Evolutionary conservation across 805 yeast genomes (phyloP).

Genomic region (Pichia cephalocereana): DNA sequence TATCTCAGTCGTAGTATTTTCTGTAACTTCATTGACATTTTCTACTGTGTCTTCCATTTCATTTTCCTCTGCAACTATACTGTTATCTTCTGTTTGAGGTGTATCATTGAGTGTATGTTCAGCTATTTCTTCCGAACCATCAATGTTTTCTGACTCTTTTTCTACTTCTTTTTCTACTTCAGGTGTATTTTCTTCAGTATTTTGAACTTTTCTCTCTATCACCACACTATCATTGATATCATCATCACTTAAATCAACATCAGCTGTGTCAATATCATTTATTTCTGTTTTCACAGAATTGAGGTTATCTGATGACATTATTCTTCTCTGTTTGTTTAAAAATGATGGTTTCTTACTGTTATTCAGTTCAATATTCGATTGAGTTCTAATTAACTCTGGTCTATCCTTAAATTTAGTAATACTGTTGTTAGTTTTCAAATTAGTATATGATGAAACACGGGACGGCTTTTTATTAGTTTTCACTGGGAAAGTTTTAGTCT

Average conservation of each 20-base stretch:
- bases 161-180: no score
- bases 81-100: no score
- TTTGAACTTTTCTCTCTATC: no score
- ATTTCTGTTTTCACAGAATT: no score
- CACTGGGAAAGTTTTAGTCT: constrained; percentile 26
- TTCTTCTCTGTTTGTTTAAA: not conserved
- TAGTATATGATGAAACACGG: constrained; percentile 27
- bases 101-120: no score
- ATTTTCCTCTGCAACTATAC: no score
- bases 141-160: no score
- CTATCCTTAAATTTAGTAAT: constrained; percentile 10
- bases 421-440: constrained; percentile 13
- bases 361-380: not conserved
- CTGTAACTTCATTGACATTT: no score
- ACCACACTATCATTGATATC: not conserved
- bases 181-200: no score
- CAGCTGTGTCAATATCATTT: not conserved
- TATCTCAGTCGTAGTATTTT: no score
- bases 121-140: no score
- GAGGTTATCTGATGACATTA: not conserved
- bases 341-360: not conserved
- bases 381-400: constrained; percentile 7
- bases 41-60: no score
- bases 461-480: constrained; percentile 18
- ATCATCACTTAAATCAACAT: not conserved